Evolutionary conservation across 2,329 filamentous ascomycete genomes (phyloP), one percentile per base, ranked within the genome.

Genomic region (Fusarium sororula): DNA sequence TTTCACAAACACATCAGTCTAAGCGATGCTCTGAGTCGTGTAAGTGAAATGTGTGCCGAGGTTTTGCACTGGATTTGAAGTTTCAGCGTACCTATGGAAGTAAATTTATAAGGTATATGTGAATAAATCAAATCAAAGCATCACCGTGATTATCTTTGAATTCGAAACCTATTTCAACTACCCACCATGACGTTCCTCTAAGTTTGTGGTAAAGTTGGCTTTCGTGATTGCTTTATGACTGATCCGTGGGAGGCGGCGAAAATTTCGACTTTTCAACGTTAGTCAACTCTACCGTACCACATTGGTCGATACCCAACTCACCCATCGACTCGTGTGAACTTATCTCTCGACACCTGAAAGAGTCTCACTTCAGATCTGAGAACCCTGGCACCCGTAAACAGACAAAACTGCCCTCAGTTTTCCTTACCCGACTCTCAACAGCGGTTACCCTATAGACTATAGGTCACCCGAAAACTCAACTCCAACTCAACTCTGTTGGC

Each of bases 231-330:
- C n/a, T 18, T 17, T 22, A 22, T 22, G 20, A 37, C n/a, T 22
- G n/a, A 37, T 45, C 38, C 50, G 51, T 55, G 50, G 61, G 41
- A 56, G 55, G 72, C 66, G 74, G 67, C 74, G 42, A 78, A 78
- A 75, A 47, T 77, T 77, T 76, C 69, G 59, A 75, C 55, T 69
- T 65, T 74, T 62, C 55, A 72, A 72, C 26, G 44, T 18, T 57
- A 60, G 35, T 57, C 63, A 45, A 59, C 56, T 58, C 61, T 41
- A 26, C 50, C 50, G 24, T 22, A 62, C 56, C 63, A 74, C 39
- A 58, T 30, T 30, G 35, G 9, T 66, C 54, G 37, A 57, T 60
- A 45, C 64, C 68, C 48, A 58, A 75, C 62, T 44, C 15, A 56
- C 48, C n/a, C 28, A 55, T 55, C 42, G 18, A 62, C 38, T 48